These are phyloP conservation scores for Alternaria sp. DNA, from an alignment of 2,329 filamentous ascomycete genomes.

Conservation along the genomic window DNA sequence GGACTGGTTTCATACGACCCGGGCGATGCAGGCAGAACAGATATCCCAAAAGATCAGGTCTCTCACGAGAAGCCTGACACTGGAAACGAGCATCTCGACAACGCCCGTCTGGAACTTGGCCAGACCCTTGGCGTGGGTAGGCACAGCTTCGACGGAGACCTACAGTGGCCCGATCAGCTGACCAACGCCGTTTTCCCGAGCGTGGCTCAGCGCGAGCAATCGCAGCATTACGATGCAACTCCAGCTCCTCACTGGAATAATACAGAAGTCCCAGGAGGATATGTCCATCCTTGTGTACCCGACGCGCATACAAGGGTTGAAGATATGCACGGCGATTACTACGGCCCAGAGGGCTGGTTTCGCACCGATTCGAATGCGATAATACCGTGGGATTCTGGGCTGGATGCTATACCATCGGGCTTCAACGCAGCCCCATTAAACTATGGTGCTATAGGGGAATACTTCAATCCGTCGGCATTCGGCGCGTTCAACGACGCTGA, in stretches of 20 bases:
- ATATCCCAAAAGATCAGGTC: accelerated
- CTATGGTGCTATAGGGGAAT: neutral
- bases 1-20: accelerated
- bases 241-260: neutral
- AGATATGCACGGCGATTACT: neutral
- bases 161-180: neutral
- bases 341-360: neutral
- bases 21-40: neutral
- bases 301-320: neutral
- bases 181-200: neutral
- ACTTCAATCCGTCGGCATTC: neutral
- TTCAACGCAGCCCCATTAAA: neutral
- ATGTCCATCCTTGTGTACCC: neutral
- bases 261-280: neutral
- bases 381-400: neutral
- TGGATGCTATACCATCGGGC: neutral
- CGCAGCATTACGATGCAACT: neutral
- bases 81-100: neutral
- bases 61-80: too few relatives aligned
- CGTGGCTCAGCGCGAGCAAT: neutral
- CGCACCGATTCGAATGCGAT: neutral
- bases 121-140: too few relatives aligned
- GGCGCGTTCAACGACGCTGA: neutral
- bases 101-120: neutral
- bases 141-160: neutral